These are phyloP conservation scores for Nidula microcarpa DNA, from an alignment of 768 basidiomycete genomes.

Conservation along the genomic window DNA sequence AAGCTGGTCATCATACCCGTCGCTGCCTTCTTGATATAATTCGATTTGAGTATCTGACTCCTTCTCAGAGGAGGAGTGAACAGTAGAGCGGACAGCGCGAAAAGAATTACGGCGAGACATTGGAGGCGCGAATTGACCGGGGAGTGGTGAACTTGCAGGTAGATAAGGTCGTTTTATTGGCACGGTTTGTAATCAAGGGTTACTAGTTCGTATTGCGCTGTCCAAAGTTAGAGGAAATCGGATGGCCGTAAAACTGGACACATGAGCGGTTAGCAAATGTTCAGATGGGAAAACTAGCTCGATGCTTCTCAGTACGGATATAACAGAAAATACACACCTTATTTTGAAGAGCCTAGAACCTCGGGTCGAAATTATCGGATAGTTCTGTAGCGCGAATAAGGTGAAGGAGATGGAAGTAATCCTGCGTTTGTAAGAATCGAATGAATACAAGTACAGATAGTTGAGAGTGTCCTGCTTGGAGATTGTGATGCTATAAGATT, in stretches of 20 bases:
- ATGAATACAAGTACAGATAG: too few relatives aligned
- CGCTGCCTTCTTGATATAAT: not conserved
- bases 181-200: not conserved
- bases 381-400: too few relatives aligned
- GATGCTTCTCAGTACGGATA: not conserved
- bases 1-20: not conserved
- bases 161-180: not conserved
- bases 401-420: too few relatives aligned
- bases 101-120: not conserved
- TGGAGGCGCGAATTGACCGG: not conserved
- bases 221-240: not conserved
- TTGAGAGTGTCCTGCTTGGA: too few relatives aligned
- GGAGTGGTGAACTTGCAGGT: too few relatives aligned
- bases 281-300: not conserved
- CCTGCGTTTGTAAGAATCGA: too few relatives aligned
- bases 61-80: not conserved
- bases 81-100: not conserved
- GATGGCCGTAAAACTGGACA: not conserved
- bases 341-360: not conserved
- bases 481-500: too few relatives aligned
- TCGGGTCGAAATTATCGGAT: too few relatives aligned
- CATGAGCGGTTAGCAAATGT: not conserved
- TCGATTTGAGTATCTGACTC: not conserved
- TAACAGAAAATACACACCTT: not conserved
- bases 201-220: not conserved